Conservation (phyloP, 306 rosid genomes). For the Chamaecrista fasciculata region DNA sequence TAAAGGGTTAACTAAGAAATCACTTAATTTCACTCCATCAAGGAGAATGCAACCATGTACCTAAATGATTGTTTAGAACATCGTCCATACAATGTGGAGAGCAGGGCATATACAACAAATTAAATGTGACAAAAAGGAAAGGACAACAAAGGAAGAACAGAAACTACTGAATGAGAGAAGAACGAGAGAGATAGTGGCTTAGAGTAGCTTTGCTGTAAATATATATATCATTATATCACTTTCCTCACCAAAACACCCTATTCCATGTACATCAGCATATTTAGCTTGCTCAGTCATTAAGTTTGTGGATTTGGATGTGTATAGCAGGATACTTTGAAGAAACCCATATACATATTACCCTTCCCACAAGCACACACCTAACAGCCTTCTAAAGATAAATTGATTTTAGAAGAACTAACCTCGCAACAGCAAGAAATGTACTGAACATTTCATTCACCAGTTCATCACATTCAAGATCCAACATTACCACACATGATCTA, state of each 20-base stretch:
- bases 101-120: not conserved
- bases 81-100: not conserved
- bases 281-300: constrained; percentile 13
- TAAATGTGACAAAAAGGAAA: not conserved
- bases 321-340: constrained; percentile 23
- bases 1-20: constrained; percentile 1
- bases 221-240: constrained; percentile 13
- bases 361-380: constrained; percentile 1
- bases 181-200: not conserved
- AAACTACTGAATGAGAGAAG: not conserved
- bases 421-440: constrained; percentile 82
- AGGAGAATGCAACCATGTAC: not conserved
- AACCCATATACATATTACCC: not conserved
- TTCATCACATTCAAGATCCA: constrained; percentile 97
- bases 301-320: not conserved
- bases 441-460: constrained; percentile 91
- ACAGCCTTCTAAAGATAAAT: not conserved
- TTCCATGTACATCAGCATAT: constrained; percentile 21
- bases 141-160: not conserved
- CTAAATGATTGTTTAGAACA: not conserved
- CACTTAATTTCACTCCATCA: not conserved
- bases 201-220: not conserved
- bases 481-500: constrained; percentile 98
- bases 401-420: constrained; percentile 57
- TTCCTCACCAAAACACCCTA: constrained; percentile 18